Evolutionary conservation across 2,329 filamentous ascomycete species (phyloP), one percentile per base, ranked within the genome.

Genomic region (Hymenotorrendiella dingleyae): DNA sequence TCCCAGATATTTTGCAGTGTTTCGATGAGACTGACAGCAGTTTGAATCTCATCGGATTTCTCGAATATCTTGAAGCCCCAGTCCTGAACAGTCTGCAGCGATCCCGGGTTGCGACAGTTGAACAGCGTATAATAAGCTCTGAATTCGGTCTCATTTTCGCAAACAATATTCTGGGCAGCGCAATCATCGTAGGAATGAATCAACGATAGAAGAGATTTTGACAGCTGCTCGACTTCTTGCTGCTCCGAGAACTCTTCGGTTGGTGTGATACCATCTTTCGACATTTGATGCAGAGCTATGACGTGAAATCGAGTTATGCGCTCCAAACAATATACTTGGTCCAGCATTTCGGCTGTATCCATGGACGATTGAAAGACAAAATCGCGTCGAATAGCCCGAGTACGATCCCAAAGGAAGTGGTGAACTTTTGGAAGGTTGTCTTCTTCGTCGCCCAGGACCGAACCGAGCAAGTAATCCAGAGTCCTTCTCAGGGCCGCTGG

Each of bases 401-500:
- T 83, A 32, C 81, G 70, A 56, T 85, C 80, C 79, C 81, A 84
- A 1, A 84, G 66, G 45, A 82, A 85, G 43, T 73, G 75, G 54
- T 84, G 80, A 32, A 76, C 64, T 4, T 62, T 54, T 0, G 75
- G 68, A 6, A 84, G 65, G 36, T 76, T 46, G 69, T 46, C 69
- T 10, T 46, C 70, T 35, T 82, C 74, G 4, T 70, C 64, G 29
- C 66, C 67, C 33, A 84, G 64, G 3, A 85, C 63, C 38, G 74
- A 68, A 53, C 81, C 70, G 35, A 84, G 67, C 3, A 85, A 65
- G 51, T 85, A 84, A 56, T 82, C 73, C 6, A 83, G 65, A 0
- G 80, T 80, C 45, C 70, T 68, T 50, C 72, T 71, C 24, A 85
- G 68, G 4, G 77, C 70, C 9, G 70, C 62, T 6, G 78, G 70